phyloP scores from a whole-genome alignment of 768 basidiomycete genomes.

The Glaciozyma martinii region DNA sequence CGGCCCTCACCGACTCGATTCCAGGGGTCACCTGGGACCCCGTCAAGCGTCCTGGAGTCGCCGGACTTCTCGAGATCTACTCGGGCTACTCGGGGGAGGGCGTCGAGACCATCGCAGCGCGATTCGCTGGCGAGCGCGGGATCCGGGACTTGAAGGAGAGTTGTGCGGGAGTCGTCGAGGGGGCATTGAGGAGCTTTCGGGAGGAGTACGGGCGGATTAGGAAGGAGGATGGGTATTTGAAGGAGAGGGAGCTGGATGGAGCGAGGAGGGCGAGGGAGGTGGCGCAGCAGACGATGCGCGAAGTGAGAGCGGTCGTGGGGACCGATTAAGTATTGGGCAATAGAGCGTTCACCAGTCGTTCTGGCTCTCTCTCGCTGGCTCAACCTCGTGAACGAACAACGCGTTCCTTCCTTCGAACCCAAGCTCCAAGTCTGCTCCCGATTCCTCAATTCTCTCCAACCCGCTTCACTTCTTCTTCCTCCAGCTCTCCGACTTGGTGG shows the following conservation, averaged over 20 bases:
- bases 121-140: slow-evolving; percentile 42
- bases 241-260: slow-evolving; percentile 56
- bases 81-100: slow-evolving; percentile 58
- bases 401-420: no score
- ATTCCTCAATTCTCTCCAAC: no score
- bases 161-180: slow-evolving; percentile 64
- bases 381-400: no score
- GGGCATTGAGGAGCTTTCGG: slow-evolving; percentile 56
- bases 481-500: no score
- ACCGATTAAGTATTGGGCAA: slow-evolving; percentile 36
- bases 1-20: slow-evolving; percentile 77
- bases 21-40: slow-evolving; percentile 73
- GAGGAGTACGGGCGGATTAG: slow-evolving; percentile 59
- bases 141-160: slow-evolving; percentile 68
- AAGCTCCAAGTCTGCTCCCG: no score
- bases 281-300: slow-evolving; percentile 57
- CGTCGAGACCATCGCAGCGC: slow-evolving; percentile 33
- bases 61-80: slow-evolving; percentile 71
- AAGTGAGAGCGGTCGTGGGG: slow-evolving; percentile 63
- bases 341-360: background rate
- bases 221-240: slow-evolving; percentile 54
- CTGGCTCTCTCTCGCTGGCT: background rate
- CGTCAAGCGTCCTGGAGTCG: slow-evolving; percentile 63
- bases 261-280: slow-evolving; percentile 53
- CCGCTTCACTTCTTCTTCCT: no score